Base-by-base conservation (phyloP, 129 eudicot genomes). In the Saposhnikovia divaricata region DNA sequence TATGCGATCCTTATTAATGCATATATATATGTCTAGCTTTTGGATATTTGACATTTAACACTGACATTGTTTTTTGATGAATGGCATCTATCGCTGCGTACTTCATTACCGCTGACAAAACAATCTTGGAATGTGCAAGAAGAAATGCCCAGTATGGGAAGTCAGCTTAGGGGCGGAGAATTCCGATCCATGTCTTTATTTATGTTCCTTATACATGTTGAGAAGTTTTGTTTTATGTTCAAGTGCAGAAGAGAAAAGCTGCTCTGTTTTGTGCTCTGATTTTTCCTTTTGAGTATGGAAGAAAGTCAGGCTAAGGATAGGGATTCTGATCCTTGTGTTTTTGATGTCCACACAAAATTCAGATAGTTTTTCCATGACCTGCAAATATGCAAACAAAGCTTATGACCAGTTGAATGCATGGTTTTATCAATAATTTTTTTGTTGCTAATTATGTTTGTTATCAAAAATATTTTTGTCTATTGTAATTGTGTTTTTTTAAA, bases 51-150 rank as follows among this genome's bases (percentile, higher is more conserved):
- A 70, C 44, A 14, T 15, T 38, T 15, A 38, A 19, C 21, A 11
- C 40, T 68, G 45, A 15, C 75, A 31, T 34, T 72, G 8, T 55
- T 72, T 77, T 45, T 38, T 72, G 70, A 44, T 83, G 78, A 75
- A 85, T 90, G 91, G 98, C 92, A 31, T 90, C 98, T 0, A 91
- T 93, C 70, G 96, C 98, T 43, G 89, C 93, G 55, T 93, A 89
- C 85, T 93, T 93, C 86, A 84, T 93, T 83, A 87, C 96, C n/a
- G 98, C 96, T 73, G 96, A 93, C 86, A 93, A 89, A 85, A 93
- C 98, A 53, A 93, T 93, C 69, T 83, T 90, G 92, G 98, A 89
- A 75, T 87, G 98, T 50, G 98, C 98, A 72, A 84, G 98, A 90
- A 88, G 82, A 82, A 93, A 93, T 81, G 14, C 88, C 6, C 84